A percentile compares a stretch with the other conserved stretches of the same genome.
These are phyloP conservation scores for Lentinula sp. DNA, from an alignment of 768 basidiomycete genomes.

Conservation along the genomic window DNA sequence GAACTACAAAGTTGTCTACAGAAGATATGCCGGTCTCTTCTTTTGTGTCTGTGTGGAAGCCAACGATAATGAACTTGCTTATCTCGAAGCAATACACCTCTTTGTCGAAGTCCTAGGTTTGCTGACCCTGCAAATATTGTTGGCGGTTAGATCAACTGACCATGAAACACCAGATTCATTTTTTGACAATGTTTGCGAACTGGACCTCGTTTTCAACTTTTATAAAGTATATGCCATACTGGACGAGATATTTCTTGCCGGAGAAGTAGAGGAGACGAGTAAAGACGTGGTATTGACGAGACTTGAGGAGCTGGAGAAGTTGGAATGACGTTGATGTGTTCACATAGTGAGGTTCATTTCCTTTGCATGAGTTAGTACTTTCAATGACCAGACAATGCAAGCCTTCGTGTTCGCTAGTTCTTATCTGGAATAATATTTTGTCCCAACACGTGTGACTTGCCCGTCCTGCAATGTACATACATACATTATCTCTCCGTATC, in stretches of 20 bases:
- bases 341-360: not conserved
- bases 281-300: slow-evolving; percentile 92
- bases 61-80: slow-evolving; percentile 97
- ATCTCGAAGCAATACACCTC: slow-evolving; percentile 95
- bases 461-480: not conserved
- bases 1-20: slow-evolving; percentile 96
- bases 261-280: slow-evolving; percentile 97
- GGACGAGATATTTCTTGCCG: slow-evolving; percentile 97
- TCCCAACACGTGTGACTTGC: not conserved
- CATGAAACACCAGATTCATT: slow-evolving; percentile 66
- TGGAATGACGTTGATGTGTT: slow-evolving; percentile 49
- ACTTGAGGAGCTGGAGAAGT: slow-evolving; percentile 88
- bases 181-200: slow-evolving; percentile 98
- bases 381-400: not conserved
- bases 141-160: not conserved
- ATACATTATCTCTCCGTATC: not conserved
- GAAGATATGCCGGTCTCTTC: slow-evolving; percentile 95
- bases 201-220: slow-evolving; percentile 98
- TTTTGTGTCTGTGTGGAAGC: slow-evolving; percentile 97
- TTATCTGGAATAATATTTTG: not conserved
- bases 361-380: not conserved
- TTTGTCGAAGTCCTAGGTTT: slow-evolving; percentile 96
- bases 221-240: slow-evolving; percentile 99
- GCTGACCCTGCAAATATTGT: slow-evolving; percentile 18
- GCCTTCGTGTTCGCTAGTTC: not conserved